phyloP scores from a whole-genome alignment of 345 rosid species.

The Euclidium syriacum region DNA sequence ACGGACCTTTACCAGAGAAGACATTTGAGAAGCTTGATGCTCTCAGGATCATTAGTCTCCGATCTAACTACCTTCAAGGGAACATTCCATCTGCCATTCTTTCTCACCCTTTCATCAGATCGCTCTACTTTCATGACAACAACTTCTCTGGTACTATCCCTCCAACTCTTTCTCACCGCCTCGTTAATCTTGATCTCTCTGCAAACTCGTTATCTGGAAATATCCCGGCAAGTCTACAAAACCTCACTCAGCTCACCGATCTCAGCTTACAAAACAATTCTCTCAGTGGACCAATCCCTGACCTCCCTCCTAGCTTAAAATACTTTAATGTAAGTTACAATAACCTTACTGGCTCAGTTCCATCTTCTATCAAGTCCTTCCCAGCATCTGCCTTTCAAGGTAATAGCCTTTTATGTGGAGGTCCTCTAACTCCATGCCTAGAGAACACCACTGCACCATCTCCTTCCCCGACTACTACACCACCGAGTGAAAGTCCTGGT shows the following conservation, averaged over 20 bases:
- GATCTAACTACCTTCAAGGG: slow-evolving; percentile 63
- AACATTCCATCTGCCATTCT: slow-evolving; percentile 64
- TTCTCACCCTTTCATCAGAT: slow-evolving; percentile 67
- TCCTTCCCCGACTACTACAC: slow-evolving; percentile 38
- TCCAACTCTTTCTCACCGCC: slow-evolving; percentile 41
- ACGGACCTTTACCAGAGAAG: slow-evolving; percentile 70
- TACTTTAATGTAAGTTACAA: slow-evolving; percentile 77
- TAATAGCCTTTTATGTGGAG: slow-evolving; percentile 58
- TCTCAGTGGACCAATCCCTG: slow-evolving; percentile 61
- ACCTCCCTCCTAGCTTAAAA: slow-evolving; percentile 45
- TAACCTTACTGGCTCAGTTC: slow-evolving; percentile 71
- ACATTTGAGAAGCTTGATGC: slow-evolving; percentile 77
- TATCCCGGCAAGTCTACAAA: slow-evolving; percentile 51
- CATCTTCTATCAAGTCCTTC: slow-evolving; percentile 54
- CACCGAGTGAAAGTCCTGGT: slow-evolving; percentile 34
- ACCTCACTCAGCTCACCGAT: slow-evolving; percentile 48
- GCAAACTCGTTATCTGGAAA: slow-evolving; percentile 60
- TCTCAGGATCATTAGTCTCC: slow-evolving; percentile 65
- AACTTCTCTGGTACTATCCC: slow-evolving; percentile 77
- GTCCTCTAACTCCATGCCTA: slow-evolving; percentile 55
- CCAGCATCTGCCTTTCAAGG: slow-evolving; percentile 72
- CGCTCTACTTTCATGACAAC: slow-evolving; percentile 66
- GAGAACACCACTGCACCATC: slow-evolving; percentile 46
- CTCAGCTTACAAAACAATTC: slow-evolving; percentile 67
- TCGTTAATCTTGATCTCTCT: slow-evolving; percentile 68